Evolutionary conservation across 2,329 filamentous ascomycete genomes (phyloP).

Genomic region (Ambrosiella beaveri): DNA sequence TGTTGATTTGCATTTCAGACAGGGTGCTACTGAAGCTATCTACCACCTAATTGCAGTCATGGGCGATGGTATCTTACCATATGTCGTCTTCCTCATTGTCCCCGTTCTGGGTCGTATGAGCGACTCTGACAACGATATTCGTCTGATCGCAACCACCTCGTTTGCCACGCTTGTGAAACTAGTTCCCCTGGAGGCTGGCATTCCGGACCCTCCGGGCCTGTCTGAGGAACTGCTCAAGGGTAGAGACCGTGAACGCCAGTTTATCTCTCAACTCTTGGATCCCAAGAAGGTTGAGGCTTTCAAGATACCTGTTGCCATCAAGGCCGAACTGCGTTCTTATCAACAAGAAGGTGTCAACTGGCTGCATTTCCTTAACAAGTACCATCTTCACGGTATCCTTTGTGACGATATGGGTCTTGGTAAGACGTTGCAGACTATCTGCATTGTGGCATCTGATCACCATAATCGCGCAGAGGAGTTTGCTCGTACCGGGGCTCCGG

Average conservation of each 20-base stretch:
- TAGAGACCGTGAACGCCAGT: conserved; percentile 83
- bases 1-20: conserved; percentile 70
- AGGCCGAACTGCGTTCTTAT: conserved; percentile 87
- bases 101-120: conserved; percentile 96
- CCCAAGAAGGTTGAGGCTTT: conserved; percentile 94
- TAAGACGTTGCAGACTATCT: conserved; percentile 92
- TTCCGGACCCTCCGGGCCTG: conserved; percentile 85
- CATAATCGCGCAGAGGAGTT: conserved; percentile 85
- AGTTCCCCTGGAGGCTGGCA: conserved; percentile 89
- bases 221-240: conserved; percentile 78
- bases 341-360: conserved; percentile 98
- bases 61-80: conserved; percentile 89
- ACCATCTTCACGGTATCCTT: conserved; percentile 92
- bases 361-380: conserved; percentile 94
- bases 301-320: conserved; percentile 86
- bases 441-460: conserved; percentile 95
- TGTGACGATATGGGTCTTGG: conserved; percentile 99
- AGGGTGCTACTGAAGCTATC: conserved; percentile 86
- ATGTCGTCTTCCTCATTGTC: conserved; percentile 97
- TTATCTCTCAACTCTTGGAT: conserved; percentile 90
- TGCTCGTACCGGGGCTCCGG: conserved; percentile 59
- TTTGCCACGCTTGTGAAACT: conserved; percentile 96
- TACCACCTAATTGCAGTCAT: conserved; percentile 97
- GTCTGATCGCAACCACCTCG: conserved; percentile 84
- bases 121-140: conserved; percentile 89